Percentiles rank a stretch among this genome's conserved stretches.
These are phyloP conservation scores for Fremontodendron californicum DNA, from an alignment of 345 rosid genomes.

Conservation along the genomic window DNA sequence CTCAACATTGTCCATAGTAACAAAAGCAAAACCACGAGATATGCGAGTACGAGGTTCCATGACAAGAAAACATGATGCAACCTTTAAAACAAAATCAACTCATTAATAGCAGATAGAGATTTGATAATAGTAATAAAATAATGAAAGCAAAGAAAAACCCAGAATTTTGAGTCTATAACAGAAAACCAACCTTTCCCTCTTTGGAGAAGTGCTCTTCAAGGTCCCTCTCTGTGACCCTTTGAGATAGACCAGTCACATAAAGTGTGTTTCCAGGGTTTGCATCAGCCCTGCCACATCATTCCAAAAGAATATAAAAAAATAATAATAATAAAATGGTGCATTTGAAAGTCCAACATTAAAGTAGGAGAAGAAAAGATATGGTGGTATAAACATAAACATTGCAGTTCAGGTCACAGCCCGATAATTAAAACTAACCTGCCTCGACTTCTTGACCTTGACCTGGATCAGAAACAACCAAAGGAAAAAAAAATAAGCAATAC, in stretches of 20 bases:
- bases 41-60: conserved; percentile 91
- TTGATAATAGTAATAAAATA: not conserved
- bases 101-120: not conserved
- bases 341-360: not conserved
- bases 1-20: conserved; percentile 71
- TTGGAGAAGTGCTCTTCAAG: conserved; percentile 91
- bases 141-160: not conserved
- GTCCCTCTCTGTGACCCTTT: conserved; percentile 84
- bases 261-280: conserved; percentile 77
- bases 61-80: conserved; percentile 85
- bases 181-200: conserved; percentile 90
- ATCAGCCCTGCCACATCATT: conserved; percentile 34
- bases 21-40: conserved; percentile 97
- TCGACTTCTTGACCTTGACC: conserved; percentile 79
- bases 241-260: conserved; percentile 92
- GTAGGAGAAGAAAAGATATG: not conserved
- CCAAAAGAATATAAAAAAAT: not conserved
- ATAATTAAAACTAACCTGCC: conserved; percentile 28
- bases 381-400: not conserved
- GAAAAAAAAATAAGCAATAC: conserved; percentile 1
- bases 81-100: conserved; percentile 41
- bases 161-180: not conserved
- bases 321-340: not conserved
- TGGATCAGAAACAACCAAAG: conserved; percentile 26
- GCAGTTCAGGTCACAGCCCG: not conserved